A percentile compares a stretch with the other conserved stretches of the same genome.
phyloP scores from a whole-genome alignment of 1,139 yeast genomes.

The Groenewaldozyma auringiensis region DNA sequence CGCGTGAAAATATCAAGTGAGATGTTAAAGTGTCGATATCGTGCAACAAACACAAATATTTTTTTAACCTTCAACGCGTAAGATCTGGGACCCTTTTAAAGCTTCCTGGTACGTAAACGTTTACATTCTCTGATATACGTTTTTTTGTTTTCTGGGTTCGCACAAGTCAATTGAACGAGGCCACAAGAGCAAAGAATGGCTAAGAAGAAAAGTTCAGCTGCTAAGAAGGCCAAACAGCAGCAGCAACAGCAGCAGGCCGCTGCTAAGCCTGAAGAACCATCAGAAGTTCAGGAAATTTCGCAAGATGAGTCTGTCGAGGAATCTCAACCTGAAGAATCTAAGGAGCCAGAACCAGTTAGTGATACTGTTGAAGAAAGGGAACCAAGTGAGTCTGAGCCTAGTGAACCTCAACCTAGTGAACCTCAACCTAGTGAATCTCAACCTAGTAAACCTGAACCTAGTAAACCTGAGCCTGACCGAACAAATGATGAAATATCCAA shows the following conservation, averaged over 20 bases:
- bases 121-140: too few species aligned
- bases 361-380: slow-evolving; percentile 10
- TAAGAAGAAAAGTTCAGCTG: slow-evolving; percentile 6
- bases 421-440: neutral
- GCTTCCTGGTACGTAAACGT: too few species aligned
- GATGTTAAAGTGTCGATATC: too few species aligned
- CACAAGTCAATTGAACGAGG: too few species aligned
- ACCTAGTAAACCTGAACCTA: neutral
- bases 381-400: slow-evolving; percentile 4
- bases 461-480: neutral
- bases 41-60: too few species aligned
- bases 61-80: too few species aligned
- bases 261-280: neutral
- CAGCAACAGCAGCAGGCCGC: neutral
- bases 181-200: too few species aligned
- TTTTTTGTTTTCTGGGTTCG: too few species aligned
- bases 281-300: neutral
- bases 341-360: slow-evolving; percentile 7
- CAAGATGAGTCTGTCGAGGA: slow-evolving; percentile 2
- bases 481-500: neutral
- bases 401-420: neutral
- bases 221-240: slow-evolving; percentile 2
- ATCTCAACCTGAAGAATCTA: neutral
- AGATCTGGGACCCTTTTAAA: too few species aligned
- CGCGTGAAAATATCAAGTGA: too few species aligned